phyloP scores from a whole-genome alignment of 1,284 basidiomycete species.

The Cystobasidium pallidum region DNA sequence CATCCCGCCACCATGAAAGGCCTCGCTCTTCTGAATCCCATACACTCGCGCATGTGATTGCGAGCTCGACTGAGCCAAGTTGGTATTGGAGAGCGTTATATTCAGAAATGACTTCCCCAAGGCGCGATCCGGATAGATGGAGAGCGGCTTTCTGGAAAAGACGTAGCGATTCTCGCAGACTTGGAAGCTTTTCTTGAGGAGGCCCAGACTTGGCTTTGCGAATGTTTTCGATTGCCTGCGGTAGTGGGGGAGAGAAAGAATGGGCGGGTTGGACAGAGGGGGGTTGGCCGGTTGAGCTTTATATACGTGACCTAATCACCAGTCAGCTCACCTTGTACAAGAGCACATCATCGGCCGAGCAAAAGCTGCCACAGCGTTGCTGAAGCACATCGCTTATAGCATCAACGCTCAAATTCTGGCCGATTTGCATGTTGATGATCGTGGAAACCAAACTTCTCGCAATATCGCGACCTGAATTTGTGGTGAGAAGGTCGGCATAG shows the following conservation, averaged over 20 bases:
- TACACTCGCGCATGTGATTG: constrained; percentile 78
- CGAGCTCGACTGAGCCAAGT: constrained; percentile 74
- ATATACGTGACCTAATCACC: too few relatives aligned
- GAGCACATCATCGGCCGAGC: constrained; percentile 96
- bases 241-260: neutral
- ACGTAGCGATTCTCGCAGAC: constrained; percentile 80
- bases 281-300: neutral
- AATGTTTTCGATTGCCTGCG: constrained; percentile 88
- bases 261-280: neutral
- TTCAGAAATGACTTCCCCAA: constrained; percentile 80
- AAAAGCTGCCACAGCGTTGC: constrained; percentile 93
- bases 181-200: constrained; percentile 68
- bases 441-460: constrained; percentile 89
- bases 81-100: constrained; percentile 63
- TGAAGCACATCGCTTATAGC: constrained; percentile 93
- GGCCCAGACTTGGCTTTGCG: constrained; percentile 83
- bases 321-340: constrained; percentile 86
- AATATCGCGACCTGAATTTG: constrained; percentile 75
- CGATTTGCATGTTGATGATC: constrained; percentile 96
- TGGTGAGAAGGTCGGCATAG: constrained; percentile 81
- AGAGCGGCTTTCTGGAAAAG: constrained; percentile 85
- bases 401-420: constrained; percentile 81
- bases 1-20: constrained; percentile 74
- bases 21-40: constrained; percentile 79
- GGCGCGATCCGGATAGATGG: constrained; percentile 79